Evolutionary conservation across 148 eudicot genomes (phyloP), one percentile per base, ranked within the genome.

Genomic region (Bassia scoparia): DNA sequence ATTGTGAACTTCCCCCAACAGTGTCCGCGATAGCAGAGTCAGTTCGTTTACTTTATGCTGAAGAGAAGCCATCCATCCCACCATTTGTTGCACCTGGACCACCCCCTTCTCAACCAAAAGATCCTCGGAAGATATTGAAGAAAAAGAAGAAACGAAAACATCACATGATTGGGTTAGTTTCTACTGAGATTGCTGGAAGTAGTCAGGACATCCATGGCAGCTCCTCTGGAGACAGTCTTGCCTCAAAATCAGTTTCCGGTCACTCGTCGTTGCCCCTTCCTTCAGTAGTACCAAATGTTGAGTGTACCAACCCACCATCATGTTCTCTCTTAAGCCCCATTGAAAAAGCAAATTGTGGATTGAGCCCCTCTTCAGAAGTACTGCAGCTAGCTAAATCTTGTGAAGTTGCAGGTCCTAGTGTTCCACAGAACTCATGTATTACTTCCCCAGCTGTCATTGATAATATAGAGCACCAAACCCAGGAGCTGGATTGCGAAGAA

Each of bases 1-100:
- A 88, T 53, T 83, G 81, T 41, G 82, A 83, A 44, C 75, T 95
- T 52, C 99, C 99, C 24, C 84, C 97, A 52, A 81, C 87, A 58
- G 88, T 92, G n/a, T 88, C 97, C 11, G 97, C 96, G 26, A 86
- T 95, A 75, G 97, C 93, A 61, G 83, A 86, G 68, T 95, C 97
- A 0, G 92, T 95, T 53, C 89, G 97, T 23, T 68, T 90, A 76
- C 74, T 95, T 23, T 95, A 89, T 68, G 89, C 90, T 38, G 89
- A 85, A 73, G 88, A 85, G 49, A 77, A 86, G 59, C 83, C 96
- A 30, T 73, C 81, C 48, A 86, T 95, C 73, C 99, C 99, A 55
- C 96, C 99, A 16, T 95, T 95, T 81, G 74, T 88, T 21, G 81
- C 80, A 48, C 99, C 91, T 0, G 91, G 92, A 5, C 90, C 87